Evolutionary conservation across 805 yeast species (phyloP), one percentile per base, ranked within the genome.

Genomic region (Millerozyma miso): DNA sequence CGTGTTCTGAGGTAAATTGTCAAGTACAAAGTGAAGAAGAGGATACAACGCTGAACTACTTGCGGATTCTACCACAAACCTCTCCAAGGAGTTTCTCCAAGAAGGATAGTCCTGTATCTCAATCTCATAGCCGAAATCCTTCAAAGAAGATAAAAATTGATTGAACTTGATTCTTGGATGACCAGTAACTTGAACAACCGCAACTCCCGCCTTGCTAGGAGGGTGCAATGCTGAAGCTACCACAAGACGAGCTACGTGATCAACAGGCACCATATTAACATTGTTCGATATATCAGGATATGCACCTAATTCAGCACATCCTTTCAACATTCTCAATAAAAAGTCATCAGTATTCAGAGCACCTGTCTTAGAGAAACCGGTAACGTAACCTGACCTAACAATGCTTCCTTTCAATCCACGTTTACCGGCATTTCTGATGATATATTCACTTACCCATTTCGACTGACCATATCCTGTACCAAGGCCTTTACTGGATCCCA

Each of bases 211-310:
- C 17, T 64, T 53, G 33, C 57, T 55, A 18, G 93, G 86, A 19
- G 96, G 91, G 55, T 80, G 79, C 48, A 93, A 73, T 0, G 96
- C 84, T 19, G 93, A 69, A 1, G 98, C 88, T 40, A 83, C 87
- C 19, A 83, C 86, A 18, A 89, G 87, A 37, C 95, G 77, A 1
- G 99, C 98, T 51, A 93, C 99, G 58, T 93, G 99, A 55, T 95
- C 97, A 35, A 93, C 99, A 3, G 99, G 99, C 17, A 88, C 97
- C 85, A 90, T 88, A 65, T 93, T 93, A 32, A 91, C 95, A 37
- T 82, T 79, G 71, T 93, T 93, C 51, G 79, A 64, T 51, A 93
- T 89, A 56, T 85, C 85, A 29, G 99, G 99, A 53, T 79, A 84
- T 39, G 74, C 70, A 8, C 96, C 96, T 45, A 95, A 67, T 65